Percentiles rank a stretch among this genome's conserved stretches.
phyloP scores from a whole-genome alignment of 768 basidiomycete species.

The Epithele typhae region DNA sequence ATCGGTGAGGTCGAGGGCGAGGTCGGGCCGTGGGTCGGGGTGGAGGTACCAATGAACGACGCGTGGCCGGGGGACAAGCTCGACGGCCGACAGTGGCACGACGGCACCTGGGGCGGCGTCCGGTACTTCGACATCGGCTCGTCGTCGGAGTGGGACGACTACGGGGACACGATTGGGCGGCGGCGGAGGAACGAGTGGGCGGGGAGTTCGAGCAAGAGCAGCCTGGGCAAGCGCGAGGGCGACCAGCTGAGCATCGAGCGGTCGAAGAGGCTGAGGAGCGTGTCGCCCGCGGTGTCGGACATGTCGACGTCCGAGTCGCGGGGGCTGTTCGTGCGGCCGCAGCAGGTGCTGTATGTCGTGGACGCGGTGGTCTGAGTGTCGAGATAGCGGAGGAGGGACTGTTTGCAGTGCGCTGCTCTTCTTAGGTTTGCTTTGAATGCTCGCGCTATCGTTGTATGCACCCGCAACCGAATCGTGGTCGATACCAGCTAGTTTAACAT shows the following conservation, averaged over 20 bases:
- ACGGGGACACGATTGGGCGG: slow-evolving; percentile 39
- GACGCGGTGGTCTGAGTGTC: slow-evolving; percentile 76
- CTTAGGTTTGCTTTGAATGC: too few species aligned
- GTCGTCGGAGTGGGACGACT: slow-evolving; percentile 63
- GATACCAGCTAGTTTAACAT: too few species aligned
- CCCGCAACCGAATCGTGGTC: too few species aligned
- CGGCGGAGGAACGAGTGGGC: slow-evolving; percentile 35
- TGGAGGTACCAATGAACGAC: slow-evolving; percentile 75
- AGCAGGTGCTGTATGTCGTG: slow-evolving; percentile 84
- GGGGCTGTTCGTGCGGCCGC: slow-evolving; percentile 80
- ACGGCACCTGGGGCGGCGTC: slow-evolving; percentile 78
- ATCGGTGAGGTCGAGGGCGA: slow-evolving; percentile 86
- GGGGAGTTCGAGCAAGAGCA: slow-evolving; percentile 33
- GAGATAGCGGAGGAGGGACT: too few species aligned
- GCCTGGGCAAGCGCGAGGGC: slow-evolving; percentile 54
- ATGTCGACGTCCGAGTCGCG: slow-evolving; percentile 57
- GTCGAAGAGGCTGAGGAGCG: slow-evolving; percentile 59
- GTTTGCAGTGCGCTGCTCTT: too few species aligned
- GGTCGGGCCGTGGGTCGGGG: slow-evolving; percentile 83
- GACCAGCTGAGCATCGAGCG: slow-evolving; percentile 44
- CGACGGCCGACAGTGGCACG: slow-evolving; percentile 78
- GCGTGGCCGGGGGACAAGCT: slow-evolving; percentile 46
- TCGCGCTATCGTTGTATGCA: too few species aligned
- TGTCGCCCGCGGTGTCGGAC: slow-evolving; percentile 61
- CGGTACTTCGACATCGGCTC: slow-evolving; percentile 78